Evolutionary conservation across 768 basidiomycete genomes (phyloP).

Genomic region (Dacryopinax spathularia): DNA sequence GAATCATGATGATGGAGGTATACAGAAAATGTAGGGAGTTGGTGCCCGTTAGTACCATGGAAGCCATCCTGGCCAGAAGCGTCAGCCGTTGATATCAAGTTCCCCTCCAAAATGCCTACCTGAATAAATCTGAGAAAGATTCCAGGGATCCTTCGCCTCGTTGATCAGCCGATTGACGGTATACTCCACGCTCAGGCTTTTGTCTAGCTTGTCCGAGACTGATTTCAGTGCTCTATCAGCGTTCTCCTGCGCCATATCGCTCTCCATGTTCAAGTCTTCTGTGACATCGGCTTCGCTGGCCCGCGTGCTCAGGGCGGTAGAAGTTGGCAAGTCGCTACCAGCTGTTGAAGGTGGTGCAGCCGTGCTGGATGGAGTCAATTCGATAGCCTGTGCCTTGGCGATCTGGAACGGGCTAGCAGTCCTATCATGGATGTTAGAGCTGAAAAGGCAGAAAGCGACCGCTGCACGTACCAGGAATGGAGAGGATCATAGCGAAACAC

Average conservation of each 20-base stretch:
- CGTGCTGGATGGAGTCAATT: background rate
- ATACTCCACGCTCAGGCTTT: conserved; percentile 76
- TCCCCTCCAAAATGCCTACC: conserved; percentile 32
- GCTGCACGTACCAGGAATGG: conserved; percentile 58
- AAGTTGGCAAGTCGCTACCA: background rate
- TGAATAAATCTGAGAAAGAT: conserved; percentile 62
- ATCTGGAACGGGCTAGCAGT: conserved; percentile 65
- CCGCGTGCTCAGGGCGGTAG: background rate
- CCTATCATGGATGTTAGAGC: conserved; percentile 28
- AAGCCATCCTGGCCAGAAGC: background rate
- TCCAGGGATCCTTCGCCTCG: conserved; percentile 63
- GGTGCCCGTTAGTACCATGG: conserved; percentile 2
- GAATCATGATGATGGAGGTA: background rate
- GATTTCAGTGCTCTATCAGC: conserved; percentile 77
- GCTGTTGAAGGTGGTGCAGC: background rate
- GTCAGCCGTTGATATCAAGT: background rate
- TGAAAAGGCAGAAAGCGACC: background rate
- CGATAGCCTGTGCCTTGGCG: conserved; percentile 19
- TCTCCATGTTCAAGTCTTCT: conserved; percentile 40
- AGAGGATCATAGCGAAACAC: conserved; percentile 96
- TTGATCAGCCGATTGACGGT: conserved; percentile 87
- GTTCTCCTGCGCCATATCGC: conserved; percentile 61
- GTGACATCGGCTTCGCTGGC: background rate
- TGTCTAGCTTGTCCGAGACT: conserved; percentile 71
- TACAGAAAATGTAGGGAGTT: background rate